These are phyloP conservation scores for Coemansia sp. DNA, from an alignment of 192 early-diverging fungal species.

Conservation along the genomic window DNA sequence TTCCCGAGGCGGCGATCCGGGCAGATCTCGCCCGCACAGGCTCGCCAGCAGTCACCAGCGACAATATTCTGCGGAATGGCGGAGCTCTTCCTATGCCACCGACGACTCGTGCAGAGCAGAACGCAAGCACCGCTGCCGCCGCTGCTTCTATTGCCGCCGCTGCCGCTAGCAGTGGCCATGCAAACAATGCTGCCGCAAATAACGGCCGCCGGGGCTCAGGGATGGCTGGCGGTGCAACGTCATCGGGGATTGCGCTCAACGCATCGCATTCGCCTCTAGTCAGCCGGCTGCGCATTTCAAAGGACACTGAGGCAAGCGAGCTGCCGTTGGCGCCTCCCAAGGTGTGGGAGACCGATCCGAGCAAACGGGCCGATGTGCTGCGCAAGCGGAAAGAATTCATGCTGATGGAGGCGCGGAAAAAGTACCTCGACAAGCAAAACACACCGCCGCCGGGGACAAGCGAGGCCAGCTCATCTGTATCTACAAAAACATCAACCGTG, in stretches of 20 bases:
- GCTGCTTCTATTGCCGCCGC: background rate
- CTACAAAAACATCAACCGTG: background rate
- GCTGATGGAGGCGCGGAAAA: conserved; percentile 49
- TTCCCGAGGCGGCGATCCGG: conserved; percentile 71
- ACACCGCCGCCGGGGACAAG: background rate
- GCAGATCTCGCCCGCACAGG: conserved; percentile 78
- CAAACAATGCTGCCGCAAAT: background rate
- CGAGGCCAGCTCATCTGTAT: background rate
- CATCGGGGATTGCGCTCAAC: conserved; percentile 35
- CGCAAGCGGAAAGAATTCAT: conserved; percentile 51
- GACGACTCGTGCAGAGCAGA: conserved; percentile 24
- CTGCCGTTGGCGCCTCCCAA: conserved; percentile 38
- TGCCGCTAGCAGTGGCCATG: background rate
- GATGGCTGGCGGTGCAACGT: conserved; percentile 1
- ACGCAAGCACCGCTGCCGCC: background rate
- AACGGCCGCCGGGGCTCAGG: conserved; percentile 6
- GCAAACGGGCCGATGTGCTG: conserved; percentile 35
- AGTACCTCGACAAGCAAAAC: conserved; percentile 36
- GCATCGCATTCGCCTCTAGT: conserved; percentile 45
- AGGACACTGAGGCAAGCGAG: conserved; percentile 16
- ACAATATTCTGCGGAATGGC: conserved; percentile 72
- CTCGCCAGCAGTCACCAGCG: conserved; percentile 77
- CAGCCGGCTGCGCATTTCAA: conserved; percentile 30
- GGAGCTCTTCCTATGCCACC: conserved; percentile 45
- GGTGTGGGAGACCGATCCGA: conserved; percentile 44